Base-by-base conservation (phyloP, 73 alveolate genomes). In the Uronychia binucleata region DNA sequence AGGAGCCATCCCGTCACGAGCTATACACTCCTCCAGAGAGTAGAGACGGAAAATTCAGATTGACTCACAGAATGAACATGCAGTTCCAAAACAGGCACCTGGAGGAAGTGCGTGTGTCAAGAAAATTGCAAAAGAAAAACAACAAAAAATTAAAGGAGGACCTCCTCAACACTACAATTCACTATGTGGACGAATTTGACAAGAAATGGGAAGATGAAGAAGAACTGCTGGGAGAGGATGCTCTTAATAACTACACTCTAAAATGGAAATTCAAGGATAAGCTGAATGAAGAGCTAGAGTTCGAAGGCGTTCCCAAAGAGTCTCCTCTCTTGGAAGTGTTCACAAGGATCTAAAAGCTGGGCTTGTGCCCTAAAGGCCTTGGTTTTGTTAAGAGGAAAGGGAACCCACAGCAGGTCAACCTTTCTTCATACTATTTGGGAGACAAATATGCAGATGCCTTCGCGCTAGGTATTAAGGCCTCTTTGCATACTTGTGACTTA, bases 351-450 rank as follows among this genome's bases (percentile, higher is more conserved):
- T 80, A 82, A 14, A 30, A 74, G 25, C 60, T 60, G 29, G 33
- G 74, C 28, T 57, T 82, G 19, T 59, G 58, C 1, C 95, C 95
- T 27, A 78, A 88, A 74, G 87, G 90, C 1, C 80, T 90, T 46
- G 95, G 92, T 0, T 74, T 90, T 13, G 90, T 90, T 26, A 83
- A 85, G 26, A 58, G 95, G 28, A 90, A 88, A 75, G 91, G 79
- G 11, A 90, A 90, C 27, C 57, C 77, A 0, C 34, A 60, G 19
- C 89, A 90, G 59, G 33, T 90, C 33, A 74, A 74, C 29, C 59
- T 87, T 0, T 33, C 58, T 26, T 59, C 87, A 26, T 90, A 34
- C 33, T 1, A 31, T 5, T 31, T 78, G 75, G 84, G 86, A n/a
- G 86, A 79, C 58, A 46, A 79, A 0, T 79, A 79, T 46, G 77